Percentiles rank a stretch among this genome's conserved stretches.
Evolutionary conservation across 2,329 filamentous ascomycete genomes (phyloP).

Genomic region (Apiospora arundinis): DNA sequence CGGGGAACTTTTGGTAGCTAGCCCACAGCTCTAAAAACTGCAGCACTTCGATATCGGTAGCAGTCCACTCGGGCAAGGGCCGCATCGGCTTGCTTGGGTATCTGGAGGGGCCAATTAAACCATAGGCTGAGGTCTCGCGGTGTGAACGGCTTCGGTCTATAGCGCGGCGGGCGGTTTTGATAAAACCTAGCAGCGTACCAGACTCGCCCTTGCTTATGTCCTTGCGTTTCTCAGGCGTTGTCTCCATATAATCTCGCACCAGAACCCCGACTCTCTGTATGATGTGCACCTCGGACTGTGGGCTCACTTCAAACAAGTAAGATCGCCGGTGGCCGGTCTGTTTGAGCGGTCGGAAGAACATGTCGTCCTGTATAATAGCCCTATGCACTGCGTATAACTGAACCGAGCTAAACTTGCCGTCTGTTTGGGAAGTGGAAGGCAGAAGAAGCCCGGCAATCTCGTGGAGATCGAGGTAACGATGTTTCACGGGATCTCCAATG

Average conservation of each 20-base stretch:
- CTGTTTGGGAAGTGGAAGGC: conserved; percentile 41
- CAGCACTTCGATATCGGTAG: conserved; percentile 62
- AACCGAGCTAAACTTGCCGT: conserved; percentile 49
- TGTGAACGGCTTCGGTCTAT: conserved; percentile 59
- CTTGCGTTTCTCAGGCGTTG: conserved; percentile 26
- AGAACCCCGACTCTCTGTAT: conserved; percentile 57
- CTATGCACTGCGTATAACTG: conserved; percentile 75
- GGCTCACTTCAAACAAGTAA: conserved; percentile 67
- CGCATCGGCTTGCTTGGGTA: background rate
- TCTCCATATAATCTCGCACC: conserved; percentile 61
- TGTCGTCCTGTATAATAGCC: conserved; percentile 64
- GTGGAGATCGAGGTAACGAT: conserved; percentile 56
- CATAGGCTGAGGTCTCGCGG: conserved; percentile 57
- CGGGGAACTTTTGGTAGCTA: conserved; percentile 59
- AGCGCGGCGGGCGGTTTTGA: conserved; percentile 53
- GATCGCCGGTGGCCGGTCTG: conserved; percentile 57
- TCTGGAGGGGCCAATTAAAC: conserved; percentile 51
- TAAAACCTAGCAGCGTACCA: conserved; percentile 50
- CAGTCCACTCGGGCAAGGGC: conserved; percentile 48
- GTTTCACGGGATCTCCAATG: conserved; percentile 45
- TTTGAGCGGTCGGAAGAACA: conserved; percentile 63
- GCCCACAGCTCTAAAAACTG: conserved; percentile 75
- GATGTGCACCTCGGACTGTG: conserved; percentile 58
- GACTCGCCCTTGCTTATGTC: background rate
- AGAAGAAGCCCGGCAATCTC: conserved; percentile 57